Conservation (phyloP, 331 rosid genomes). For the Ulmus americana region DNA sequence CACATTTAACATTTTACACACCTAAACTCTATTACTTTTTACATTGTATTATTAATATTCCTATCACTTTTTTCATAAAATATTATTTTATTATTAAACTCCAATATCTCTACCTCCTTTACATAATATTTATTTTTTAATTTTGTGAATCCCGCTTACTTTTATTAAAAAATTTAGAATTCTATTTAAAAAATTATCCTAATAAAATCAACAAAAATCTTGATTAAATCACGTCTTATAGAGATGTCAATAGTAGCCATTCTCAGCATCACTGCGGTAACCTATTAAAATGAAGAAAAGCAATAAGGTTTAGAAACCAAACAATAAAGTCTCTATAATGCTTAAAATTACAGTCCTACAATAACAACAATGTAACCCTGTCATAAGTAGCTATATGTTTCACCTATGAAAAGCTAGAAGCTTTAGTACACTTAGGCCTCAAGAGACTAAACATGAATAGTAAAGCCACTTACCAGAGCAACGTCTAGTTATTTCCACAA, state of each 20-base stretch:
- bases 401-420: conserved; percentile 37
- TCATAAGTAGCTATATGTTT: conserved; percentile 16
- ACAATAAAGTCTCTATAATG: neutral
- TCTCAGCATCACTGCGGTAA: conserved; percentile 35
- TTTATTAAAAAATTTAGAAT: no score
- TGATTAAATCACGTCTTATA: no score
- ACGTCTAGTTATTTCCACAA: conserved; percentile 72
- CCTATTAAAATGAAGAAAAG: neutral
- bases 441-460: neutral
- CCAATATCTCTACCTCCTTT: no score
- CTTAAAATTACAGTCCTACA: neutral
- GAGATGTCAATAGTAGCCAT: conserved; percentile 60
- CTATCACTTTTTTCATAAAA: no score
- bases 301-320: neutral
- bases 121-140: no score
- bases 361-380: conserved; percentile 24
- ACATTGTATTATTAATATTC: no score
- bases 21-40: no score
- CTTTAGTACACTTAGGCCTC: neutral
- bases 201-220: no score
- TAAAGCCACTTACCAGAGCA: conserved; percentile 59
- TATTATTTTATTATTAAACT: no score
- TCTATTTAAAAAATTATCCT: no score
- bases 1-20: no score
- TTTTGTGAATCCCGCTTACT: no score